Evolutionary conservation across 2,329 filamentous ascomycete genomes (phyloP), one percentile per base, ranked within the genome.

Genomic region (Diplodia mutila): DNA sequence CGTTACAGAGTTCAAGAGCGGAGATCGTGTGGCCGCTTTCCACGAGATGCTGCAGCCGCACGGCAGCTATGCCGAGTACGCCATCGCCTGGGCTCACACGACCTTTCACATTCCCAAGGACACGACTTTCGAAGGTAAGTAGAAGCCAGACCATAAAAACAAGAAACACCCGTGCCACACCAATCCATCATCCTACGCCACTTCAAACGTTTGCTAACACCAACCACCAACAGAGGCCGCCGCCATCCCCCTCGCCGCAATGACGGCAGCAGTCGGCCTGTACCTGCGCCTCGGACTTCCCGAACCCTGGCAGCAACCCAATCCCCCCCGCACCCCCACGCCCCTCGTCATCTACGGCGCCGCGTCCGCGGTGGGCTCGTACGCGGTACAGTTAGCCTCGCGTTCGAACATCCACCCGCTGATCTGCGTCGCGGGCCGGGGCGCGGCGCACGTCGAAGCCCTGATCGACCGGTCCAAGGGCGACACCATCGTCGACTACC

Each of bases 401-500:
- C 77, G 82, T 82, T 69, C 69, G 3, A 85, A 87, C 73, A 86
- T 90, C 69, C 86, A 89, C 74, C 88, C 88, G 0, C 76, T 90
- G 52, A 87, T 90, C 69, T 84, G 82, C 68, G 80, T 90, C 8
- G 87, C 87, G 0, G 88, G 88, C 7, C 78, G 80, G 2, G 85
- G 84, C 6, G 75, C 75, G 9, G 72, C 81, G 2, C 85, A 85
- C 70, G 86, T 89, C 3, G 79, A 85, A 73, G 75, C 72, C 0
- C 76, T 88, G 37, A 82, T 89, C 66, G 84, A 66, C 64, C 64
- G 64, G 23, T 7, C 23, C 63, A 85, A 85, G 72, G 87, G 87
- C 48, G 87, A 90, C 72, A 77, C 79, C 0, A 77, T 90, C 25
- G 74, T 90, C 67, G 87, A 90, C 77, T 89, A 90, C 75, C 85